phyloP scores from a whole-genome alignment of 305 asterid genomes.

The Fraxinus ornus region DNA sequence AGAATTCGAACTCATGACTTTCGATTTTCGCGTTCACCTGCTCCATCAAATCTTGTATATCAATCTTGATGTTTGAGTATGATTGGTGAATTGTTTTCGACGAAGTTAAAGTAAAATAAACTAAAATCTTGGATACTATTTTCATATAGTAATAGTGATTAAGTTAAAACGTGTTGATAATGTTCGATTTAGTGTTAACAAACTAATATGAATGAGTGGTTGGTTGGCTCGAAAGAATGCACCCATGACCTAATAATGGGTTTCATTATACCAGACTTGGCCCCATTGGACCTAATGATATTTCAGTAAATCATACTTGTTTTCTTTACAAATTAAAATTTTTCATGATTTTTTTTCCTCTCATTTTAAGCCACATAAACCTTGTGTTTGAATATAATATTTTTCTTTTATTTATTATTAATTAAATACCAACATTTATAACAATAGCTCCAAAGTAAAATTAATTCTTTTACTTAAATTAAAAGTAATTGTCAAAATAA shows the following conservation, averaged over 20 bases:
- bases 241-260: not conserved
- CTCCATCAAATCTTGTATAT: no score
- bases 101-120: no score
- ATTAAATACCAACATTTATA: not conserved
- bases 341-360: not conserved
- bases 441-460: not conserved
- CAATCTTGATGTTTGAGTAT: not conserved
- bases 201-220: not conserved
- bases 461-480: not conserved
- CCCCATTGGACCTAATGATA: slow-evolving; percentile 3
- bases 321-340: not conserved
- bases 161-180: not conserved
- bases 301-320: not conserved
- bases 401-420: not conserved
- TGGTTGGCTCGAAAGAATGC: not conserved
- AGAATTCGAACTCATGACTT: no score
- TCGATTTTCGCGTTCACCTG: no score
- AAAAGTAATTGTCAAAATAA: not conserved
- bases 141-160: not conserved
- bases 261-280: not conserved
- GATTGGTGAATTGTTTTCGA: not conserved
- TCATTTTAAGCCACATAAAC: not conserved
- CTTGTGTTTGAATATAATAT: not conserved
- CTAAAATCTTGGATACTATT: not conserved
- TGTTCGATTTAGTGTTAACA: not conserved